Conservation (phyloP, 129 eudicot genomes). For the Flaveria bidentis region DNA sequence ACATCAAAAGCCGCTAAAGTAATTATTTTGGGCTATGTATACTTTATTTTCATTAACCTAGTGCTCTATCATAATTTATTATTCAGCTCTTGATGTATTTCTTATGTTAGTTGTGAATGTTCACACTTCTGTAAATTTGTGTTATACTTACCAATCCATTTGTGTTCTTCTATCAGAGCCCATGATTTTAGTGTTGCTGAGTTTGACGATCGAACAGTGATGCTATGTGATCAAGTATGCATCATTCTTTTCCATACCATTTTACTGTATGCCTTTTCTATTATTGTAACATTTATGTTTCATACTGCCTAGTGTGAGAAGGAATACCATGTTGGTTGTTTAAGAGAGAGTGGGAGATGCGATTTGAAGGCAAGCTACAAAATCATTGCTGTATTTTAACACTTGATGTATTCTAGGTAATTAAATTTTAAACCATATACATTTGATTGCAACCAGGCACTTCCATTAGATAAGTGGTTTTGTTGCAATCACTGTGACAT, state of each 20-base stretch:
- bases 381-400: conserved; percentile 12
- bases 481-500: conserved; percentile 73
- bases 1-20: neutral
- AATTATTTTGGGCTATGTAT: neutral
- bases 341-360: conserved; percentile 71
- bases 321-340: conserved; percentile 96
- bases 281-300: conserved; percentile 14
- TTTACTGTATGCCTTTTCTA: neutral
- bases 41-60: neutral
- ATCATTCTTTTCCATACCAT: conserved; percentile 7
- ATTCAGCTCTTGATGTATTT: neutral
- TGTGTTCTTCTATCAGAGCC: conserved; percentile 45
- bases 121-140: conserved; percentile 12
- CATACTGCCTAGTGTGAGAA: conserved; percentile 74
- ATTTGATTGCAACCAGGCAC: conserved; percentile 54
- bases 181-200: conserved; percentile 82
- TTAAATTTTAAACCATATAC: neutral
- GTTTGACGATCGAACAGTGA: conserved; percentile 89
- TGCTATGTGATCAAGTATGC: conserved; percentile 87
- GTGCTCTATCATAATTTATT: conserved; percentile 4
- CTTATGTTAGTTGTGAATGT: conserved; percentile 7
- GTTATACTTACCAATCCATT: conserved; percentile 5
- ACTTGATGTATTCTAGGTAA: conserved; percentile 7
- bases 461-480: conserved; percentile 91
- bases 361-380: conserved; percentile 68